Conservation (phyloP, 2,329 filamentous ascomycete genomes). For the Daldinia sp. region DNA sequence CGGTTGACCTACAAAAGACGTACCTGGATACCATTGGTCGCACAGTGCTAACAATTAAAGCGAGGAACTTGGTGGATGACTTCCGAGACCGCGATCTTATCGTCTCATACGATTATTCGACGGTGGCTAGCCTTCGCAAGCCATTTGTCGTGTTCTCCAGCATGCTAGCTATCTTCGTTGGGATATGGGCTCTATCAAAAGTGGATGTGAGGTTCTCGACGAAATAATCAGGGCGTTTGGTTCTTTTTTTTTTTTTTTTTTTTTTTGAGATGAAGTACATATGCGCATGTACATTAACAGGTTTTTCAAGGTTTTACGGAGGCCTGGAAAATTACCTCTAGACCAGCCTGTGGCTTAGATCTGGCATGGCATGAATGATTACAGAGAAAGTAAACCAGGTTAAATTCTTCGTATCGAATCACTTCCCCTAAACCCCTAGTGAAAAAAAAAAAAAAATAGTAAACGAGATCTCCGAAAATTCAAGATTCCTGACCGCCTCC, state of each 20-base stretch:
- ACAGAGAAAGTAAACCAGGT: constrained; percentile 20
- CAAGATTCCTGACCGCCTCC: not conserved
- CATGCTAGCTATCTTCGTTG: constrained; percentile 75
- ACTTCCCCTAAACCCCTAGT: not conserved
- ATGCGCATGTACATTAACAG: constrained; percentile 31
- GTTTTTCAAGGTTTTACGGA: constrained; percentile 23
- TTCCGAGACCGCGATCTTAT: constrained; percentile 83
- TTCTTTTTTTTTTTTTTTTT: no score
- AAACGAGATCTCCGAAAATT: not conserved
- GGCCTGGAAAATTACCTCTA: constrained; percentile 21
- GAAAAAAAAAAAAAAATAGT: not conserved
- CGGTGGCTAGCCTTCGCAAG: constrained; percentile 80
- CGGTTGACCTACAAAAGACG: constrained; percentile 75
- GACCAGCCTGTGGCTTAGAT: constrained; percentile 22
- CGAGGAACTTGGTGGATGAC: constrained; percentile 89
- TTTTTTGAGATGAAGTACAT: constrained; percentile 27
- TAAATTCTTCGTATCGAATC: not conserved
- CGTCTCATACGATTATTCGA: constrained; percentile 87
- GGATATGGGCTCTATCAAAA: constrained; percentile 77
- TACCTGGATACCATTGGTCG: constrained; percentile 95
- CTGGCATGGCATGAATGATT: constrained; percentile 27
- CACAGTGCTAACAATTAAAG: constrained; percentile 80
- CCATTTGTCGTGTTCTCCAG: constrained; percentile 82
- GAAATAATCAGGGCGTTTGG: constrained; percentile 47
- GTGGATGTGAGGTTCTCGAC: constrained; percentile 80